phyloP scores from a whole-genome alignment of 371 early-diverging fungal genomes.

The Caulochytrium protostelioides region DNA sequence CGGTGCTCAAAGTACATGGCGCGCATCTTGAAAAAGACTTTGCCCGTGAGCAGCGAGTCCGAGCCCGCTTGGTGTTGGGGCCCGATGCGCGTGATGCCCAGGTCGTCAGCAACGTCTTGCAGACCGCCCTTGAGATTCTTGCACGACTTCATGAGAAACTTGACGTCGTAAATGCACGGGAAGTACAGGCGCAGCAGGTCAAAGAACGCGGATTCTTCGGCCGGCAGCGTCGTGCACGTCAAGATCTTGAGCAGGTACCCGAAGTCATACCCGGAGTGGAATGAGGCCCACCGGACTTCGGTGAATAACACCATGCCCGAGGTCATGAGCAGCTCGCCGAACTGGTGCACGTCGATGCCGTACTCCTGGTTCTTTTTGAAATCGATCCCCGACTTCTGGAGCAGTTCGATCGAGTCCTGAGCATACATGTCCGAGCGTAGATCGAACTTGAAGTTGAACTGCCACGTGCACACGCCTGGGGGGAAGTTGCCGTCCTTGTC shows the following conservation, averaged over 20 bases:
- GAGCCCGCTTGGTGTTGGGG: conserved; percentile 99
- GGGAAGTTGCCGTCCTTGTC: conserved; percentile 86
- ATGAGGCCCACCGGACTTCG: conserved; percentile 94
- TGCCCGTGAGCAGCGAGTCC: conserved; percentile 87
- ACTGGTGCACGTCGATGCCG: conserved; percentile 93
- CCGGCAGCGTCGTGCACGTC: conserved; percentile 76
- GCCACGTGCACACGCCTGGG: conserved; percentile 85
- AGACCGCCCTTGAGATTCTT: conserved; percentile 93
- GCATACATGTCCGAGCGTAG: conserved; percentile 94
- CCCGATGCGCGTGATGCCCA: conserved; percentile 80
- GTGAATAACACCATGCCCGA: conserved; percentile 87
- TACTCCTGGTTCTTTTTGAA: conserved; percentile 89
- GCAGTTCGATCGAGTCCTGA: conserved; percentile 94
- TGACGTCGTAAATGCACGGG: conserved; percentile 97
- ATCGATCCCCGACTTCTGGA: conserved; percentile 93
- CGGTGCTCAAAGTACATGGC: conserved; percentile 80
- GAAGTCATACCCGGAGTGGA: conserved; percentile 99
- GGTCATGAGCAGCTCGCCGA: conserved; percentile 93
- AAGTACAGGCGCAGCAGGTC: conserved; percentile 82
- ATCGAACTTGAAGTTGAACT: conserved; percentile 98
- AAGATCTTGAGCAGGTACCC: conserved; percentile 94
- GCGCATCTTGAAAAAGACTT: conserved; percentile 92
- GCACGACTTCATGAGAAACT: conserved; percentile 86
- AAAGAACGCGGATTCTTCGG: conserved; percentile 86
- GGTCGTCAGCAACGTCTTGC: conserved; percentile 95